Evolutionary conservation across 202 grass and related monocot genomes (phyloP).

Genomic region (Setaria viridis): DNA sequence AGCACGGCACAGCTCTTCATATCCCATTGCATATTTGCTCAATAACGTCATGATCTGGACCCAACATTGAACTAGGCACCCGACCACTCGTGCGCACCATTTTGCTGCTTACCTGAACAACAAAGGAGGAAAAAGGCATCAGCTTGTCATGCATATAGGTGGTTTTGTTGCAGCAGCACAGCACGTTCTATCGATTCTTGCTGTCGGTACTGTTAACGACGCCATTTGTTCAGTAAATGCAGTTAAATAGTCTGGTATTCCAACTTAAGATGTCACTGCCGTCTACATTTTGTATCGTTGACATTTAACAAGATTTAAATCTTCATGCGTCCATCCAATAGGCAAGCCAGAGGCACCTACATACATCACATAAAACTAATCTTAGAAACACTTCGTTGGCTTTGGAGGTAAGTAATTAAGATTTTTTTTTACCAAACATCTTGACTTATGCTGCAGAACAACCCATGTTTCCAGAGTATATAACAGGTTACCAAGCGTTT

Average conservation of each 20-base stretch:
- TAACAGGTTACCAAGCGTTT: not conserved
- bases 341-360: not conserved
- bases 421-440: not conserved
- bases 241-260: not conserved
- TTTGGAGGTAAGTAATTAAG: not conserved
- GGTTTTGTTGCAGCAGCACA: slow-evolving; percentile 43
- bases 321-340: not conserved
- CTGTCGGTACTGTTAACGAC: slow-evolving; percentile 7
- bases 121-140: slow-evolving; percentile 18
- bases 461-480: too few species aligned
- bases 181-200: slow-evolving; percentile 26
- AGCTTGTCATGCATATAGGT: slow-evolving; percentile 10
- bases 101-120: slow-evolving; percentile 22
- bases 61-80: not conserved
- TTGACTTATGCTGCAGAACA: not conserved
- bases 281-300: not conserved
- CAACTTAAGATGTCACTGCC: not conserved
- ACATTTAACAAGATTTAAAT: too few species aligned
- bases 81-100: slow-evolving; percentile 27
- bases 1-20: not conserved
- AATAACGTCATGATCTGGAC: not conserved
- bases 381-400: not conserved
- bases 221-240: not conserved
- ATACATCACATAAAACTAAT: not conserved
- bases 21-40: not conserved